Base-by-base conservation (phyloP, 352 stramenopile species). In the Pythium phragmitis region DNA sequence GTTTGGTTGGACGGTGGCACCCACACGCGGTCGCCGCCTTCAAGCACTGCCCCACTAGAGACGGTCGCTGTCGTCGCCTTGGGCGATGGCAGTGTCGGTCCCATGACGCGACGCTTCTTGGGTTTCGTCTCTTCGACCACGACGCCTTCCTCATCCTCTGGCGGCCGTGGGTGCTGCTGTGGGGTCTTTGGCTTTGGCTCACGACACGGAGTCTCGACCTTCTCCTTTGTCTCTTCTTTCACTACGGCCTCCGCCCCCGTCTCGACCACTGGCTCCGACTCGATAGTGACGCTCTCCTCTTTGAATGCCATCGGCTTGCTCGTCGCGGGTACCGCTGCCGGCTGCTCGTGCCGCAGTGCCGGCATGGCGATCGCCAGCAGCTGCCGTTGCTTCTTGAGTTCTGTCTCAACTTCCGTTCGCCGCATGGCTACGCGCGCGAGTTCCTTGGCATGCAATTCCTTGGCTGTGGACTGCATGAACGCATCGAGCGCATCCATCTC, bases 11-110 rank as follows among this genome's bases (percentile, higher is more conserved):
- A 49, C 2, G 88, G 88, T 13, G 88, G 87, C 16, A 95, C 73
- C 87, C 87, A 96, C 53, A 86, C 74, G 5, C 74, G 70, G 34
- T 96, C 88, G 4, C 84, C 86, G 49, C 85, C 88, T 72, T 95
- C 83, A 30, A 92, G 62, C 12, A 75, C 63, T 45, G 41, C 66
- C n/a, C 47, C 36, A 21, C 81, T 37, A 19, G 17, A 6, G 4
- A 17, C 7, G 1, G 17, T 41, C 14, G 48, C 66, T 23, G 36
- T 17, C 17, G 34, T 28, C 7, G 43, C 28, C 23, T 28, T 23
- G 0, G 53, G 53, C 28, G 75, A 63, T 1, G 67, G 63, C 37
- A 76, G 59, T 17, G 67, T 70, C 56, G 79, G 76, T 5, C 79
- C 76, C 12, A 70, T 62, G 41, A 85, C 47, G 8, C 73, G 70